Base-by-base conservation (phyloP, 495 filamentous ascomycete species). In the Aspergillus panamensis region DNA sequence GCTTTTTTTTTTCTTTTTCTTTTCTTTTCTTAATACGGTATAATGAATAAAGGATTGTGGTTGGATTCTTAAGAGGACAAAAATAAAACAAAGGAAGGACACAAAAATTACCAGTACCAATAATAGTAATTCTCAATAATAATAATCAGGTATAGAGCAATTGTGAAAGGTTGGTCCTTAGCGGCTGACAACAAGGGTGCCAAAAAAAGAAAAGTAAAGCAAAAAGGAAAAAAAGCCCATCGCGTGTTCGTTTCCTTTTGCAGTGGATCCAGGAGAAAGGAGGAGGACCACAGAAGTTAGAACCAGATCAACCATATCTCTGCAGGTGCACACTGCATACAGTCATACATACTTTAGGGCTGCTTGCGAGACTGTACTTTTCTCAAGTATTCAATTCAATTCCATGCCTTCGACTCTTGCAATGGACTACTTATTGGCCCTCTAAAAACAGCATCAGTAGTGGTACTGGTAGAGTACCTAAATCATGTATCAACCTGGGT, bases 251-350 rank as follows among this genome's bases (percentile, higher is more conserved):
- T 57, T 51, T 61, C 21, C 48, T 25, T 30, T 53, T 14, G 30
- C n/a, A 30, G 62, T 65, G 62, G 62, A 65, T 53, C 62, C 59
- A 55, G 49, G 51, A 61, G 47, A 61, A 59, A 58, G 48, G 31
- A 30, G 55, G 53, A 59, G 56, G 53, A 50, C 39, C 51, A 25
- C 25, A 25, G 25, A 25, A 25, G 44, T 51, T 55, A 19, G 33
- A 9, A 20, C 57, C 44, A 64, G 51, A 64, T 60, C 44, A 29
- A 51, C 57, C 48, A 54, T 57, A 57, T 62, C 49, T 43, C 43
- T 62, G 59, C 59, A 61, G 58, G 39, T 61, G 45, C 55, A 52
- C 35, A 30, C 31, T 61, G 45, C 55, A 52, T 43, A 30, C 31
- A 25, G 25, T 21, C 10, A 30, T 48, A 16, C n/a, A 39, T 21